Base-by-base conservation (phyloP, 345 rosid species). In the Chamaenerion angustifolium region DNA sequence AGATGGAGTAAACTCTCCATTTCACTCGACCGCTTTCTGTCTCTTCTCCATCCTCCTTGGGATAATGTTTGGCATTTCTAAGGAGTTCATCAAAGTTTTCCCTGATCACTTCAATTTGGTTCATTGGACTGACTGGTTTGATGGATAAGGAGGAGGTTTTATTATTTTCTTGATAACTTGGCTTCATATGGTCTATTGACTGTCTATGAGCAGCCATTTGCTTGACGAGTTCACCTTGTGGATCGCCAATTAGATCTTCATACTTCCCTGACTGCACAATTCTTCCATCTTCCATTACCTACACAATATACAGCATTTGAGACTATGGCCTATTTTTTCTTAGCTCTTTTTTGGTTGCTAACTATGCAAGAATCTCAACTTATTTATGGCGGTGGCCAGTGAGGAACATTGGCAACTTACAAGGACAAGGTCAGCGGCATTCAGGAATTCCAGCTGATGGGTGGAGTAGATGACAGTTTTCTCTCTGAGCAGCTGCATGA, bases 381-480 rank as follows among this genome's bases (percentile, higher is more conserved):
- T 23, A 23, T 23, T 23, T 23, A 17, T 4, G 3, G 13, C 11
- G 37, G 43, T 43, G 4, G 9, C 10, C 40, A 16, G 46, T 19
- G 42, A n/a, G n/a, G n/a, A n/a, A n/a, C n/a, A n/a, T 25, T 2
- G 49, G 56, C 21, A 37, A 49, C 66, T 56, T 64, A 76, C 89
- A 60, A 82, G 60, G 56, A 82, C 80, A 46, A 76, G 75, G 51
- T 78, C 89, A 52, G 89, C 82, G 25, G 73, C 75, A 61, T 62
- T 65, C 52, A 78, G 55, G 61, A 82, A 78, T 49, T 79, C 89
- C 58, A 82, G 45, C 48, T 82, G 85, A 61, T 82, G 89, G 2
- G 89, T 82, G 11, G 80, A 71, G 61, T 76, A 78, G 40, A 82
- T 25, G 52, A 82, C 78, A 2, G 89, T 82, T 57, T 78, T 82